Percentiles rank a stretch among this genome's conserved stretches.
These are phyloP conservation scores for Leucoagaricus sp. DNA, from an alignment of 1,284 basidiomycete genomes.

Conservation along the genomic window DNA sequence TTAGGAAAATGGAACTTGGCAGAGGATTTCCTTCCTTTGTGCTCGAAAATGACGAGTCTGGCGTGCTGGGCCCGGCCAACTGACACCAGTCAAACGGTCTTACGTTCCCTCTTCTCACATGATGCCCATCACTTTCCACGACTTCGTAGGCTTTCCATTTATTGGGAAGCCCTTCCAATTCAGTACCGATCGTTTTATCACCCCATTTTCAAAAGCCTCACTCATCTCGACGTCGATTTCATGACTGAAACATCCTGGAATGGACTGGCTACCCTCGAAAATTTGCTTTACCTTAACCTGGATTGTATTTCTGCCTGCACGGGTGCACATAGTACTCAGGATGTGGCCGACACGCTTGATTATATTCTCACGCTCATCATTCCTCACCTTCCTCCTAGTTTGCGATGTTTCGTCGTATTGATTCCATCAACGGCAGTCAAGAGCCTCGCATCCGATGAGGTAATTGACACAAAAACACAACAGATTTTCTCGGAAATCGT, in stretches of 20 bases:
- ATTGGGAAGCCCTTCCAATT: slow-evolving; percentile 2
- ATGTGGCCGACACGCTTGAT: background rate
- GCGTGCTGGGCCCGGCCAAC: slow-evolving; percentile 2
- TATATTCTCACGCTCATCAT: background rate
- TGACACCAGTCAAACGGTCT: background rate
- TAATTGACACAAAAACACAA: background rate
- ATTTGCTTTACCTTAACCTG: slow-evolving; percentile 4
- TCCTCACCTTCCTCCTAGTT: background rate
- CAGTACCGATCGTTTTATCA: slow-evolving; percentile 1
- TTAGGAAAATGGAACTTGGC: background rate
- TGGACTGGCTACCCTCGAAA: slow-evolving; percentile 1
- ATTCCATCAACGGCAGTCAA: background rate
- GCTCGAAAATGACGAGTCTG: slow-evolving; percentile 1
- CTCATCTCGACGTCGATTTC: slow-evolving; percentile 9
- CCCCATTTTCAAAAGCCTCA: slow-evolving; percentile 9
- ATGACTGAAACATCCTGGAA: background rate
- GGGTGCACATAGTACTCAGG: background rate
- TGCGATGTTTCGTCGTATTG: slow-evolving; percentile 6
- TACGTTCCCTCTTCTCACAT: slow-evolving; percentile 9
- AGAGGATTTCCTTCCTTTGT: slow-evolving; percentile 5
- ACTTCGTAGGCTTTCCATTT: slow-evolving; percentile 9
- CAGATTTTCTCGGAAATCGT: background rate
- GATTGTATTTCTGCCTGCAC: background rate
- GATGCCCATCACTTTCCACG: background rate
- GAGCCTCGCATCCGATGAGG: background rate